Evolutionary conservation across 1,284 basidiomycete genomes (phyloP), one percentile per base, ranked within the genome.

Genomic region (Puccinia triticina): DNA sequence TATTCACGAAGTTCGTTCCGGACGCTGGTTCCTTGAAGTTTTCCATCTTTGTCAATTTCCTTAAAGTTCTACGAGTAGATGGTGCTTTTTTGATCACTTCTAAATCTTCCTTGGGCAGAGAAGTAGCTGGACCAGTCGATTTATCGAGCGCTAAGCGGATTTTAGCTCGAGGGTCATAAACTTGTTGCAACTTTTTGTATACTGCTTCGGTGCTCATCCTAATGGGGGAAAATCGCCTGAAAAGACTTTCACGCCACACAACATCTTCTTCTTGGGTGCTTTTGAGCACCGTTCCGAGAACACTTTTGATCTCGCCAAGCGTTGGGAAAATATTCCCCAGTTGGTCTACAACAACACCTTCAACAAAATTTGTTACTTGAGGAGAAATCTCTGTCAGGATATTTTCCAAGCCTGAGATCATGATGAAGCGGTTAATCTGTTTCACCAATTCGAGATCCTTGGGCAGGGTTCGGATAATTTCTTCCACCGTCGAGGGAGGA

Each of bases 381-480:
- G 69, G 69, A 5, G n/a, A 46, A 40, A 72, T 53, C 14, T 18
- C 69, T 29, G 16, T 34, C 11, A 72, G 40, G 29, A 72, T 29
- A 7, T 72, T 72, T 50, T 50, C 46, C 2, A 72, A 29, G 4
- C 46, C 69, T 50, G 16, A 26, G 11, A 72, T 23, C n/a, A 50
- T 32, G 11, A 16, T 29, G 46, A 50, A 72, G 40, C 69, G 43
- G 12, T 48, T 12, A 32, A 50, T 29, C 26, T 72, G 46, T 21
- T 72, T 46, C 23, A 50, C 14, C 69, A 72, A 72, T 11, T 72
- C 32, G 48, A 53, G 48, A 34, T 72, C 69, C 69, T 48, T 48
- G 1, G 69, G 69, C 46, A 72, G 12, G 48, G 69, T 53, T 48
- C 29, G 69, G 10, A 72, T 10, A 18, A 72, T 14, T 10, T 53